Evolutionary conservation across 768 basidiomycete species (phyloP).

Genomic region (Boletus subparvulus): DNA sequence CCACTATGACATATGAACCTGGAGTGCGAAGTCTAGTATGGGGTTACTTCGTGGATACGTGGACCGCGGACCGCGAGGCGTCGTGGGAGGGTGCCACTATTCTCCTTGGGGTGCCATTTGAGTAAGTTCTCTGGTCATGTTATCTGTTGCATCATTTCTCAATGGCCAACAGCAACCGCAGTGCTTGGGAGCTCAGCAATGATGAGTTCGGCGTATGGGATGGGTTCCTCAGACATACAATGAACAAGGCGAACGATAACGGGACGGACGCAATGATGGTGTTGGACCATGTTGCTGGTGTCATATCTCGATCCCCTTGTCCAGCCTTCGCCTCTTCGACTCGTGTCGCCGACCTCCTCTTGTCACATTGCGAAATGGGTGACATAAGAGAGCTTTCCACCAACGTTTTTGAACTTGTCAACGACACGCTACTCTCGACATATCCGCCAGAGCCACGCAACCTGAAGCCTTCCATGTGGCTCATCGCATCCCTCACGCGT

Average conservation of each 20-base stretch:
- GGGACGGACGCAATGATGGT: conserved; percentile 54
- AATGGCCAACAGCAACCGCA: conserved; percentile 33
- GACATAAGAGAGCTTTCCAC: conserved; percentile 55
- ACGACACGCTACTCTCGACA: conserved; percentile 54
- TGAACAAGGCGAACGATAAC: conserved; percentile 58
- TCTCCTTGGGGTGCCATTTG: conserved; percentile 61
- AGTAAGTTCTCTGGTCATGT: conserved; percentile 40
- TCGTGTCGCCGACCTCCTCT: conserved; percentile 61
- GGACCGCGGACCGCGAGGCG: conserved; percentile 46
- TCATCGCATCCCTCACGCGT: conserved; percentile 53
- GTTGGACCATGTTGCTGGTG: conserved; percentile 54
- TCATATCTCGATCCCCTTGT: conserved; percentile 42
- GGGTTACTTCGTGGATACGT: conserved; percentile 54
- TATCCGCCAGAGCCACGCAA: conserved; percentile 66
- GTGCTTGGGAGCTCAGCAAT: conserved; percentile 51
- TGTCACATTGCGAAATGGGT: conserved; percentile 51
- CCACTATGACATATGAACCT: conserved; percentile 33
- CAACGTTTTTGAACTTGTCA: conserved; percentile 56
- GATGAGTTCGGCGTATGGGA: conserved; percentile 65
- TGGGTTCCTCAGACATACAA: conserved; percentile 47
- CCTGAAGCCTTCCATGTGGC: conserved; percentile 58
- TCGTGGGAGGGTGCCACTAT: conserved; percentile 56
- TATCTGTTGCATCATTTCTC: conserved; percentile 3
- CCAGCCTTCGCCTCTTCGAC: conserved; percentile 43
- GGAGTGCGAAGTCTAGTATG: conserved; percentile 54